A percentile compares a stretch with the other conserved stretches of the same genome.
Conservation (phyloP, 2,329 filamentous ascomycete species). For the Boeremia exigua region DNA sequence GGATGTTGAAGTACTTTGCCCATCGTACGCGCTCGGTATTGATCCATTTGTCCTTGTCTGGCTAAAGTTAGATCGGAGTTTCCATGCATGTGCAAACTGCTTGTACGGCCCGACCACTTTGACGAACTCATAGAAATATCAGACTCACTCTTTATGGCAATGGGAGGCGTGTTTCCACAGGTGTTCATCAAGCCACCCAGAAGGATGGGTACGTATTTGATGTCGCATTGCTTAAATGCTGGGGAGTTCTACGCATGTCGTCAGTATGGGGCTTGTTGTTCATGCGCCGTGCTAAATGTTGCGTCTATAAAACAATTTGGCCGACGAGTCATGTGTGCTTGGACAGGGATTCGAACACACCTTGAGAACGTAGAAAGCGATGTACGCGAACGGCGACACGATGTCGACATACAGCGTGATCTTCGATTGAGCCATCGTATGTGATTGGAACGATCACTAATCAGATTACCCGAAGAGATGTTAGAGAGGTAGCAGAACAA, state of each 20-base stretch:
- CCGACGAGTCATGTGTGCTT: not conserved
- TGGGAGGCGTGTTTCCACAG: constrained; percentile 61
- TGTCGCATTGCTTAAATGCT: constrained; percentile 60
- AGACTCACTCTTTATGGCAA: constrained; percentile 62
- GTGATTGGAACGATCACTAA: not conserved
- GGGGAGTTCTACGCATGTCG: constrained; percentile 56
- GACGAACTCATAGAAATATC: not conserved
- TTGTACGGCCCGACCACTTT: no score
- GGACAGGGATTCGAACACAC: constrained; percentile 47
- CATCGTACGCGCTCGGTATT: constrained; percentile 60
- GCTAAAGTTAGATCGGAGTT: constrained; percentile 9
- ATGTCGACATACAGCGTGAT: constrained; percentile 66
- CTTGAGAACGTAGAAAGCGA: constrained; percentile 62
- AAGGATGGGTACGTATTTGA: constrained; percentile 65
- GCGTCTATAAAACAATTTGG: not conserved
- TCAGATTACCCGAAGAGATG: not conserved
- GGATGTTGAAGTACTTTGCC: constrained; percentile 60
- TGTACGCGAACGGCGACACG: constrained; percentile 66
- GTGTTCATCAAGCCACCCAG: constrained; percentile 65
- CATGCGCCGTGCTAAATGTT: no score
- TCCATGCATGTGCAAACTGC: not conserved
- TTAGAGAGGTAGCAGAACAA: not conserved
- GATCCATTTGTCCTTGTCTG: constrained; percentile 67
- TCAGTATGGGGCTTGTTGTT: not conserved
- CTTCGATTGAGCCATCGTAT: constrained; percentile 54